phyloP scores from a whole-genome alignment of 2,329 filamentous ascomycete species.

The Ambrosiella beaveri region DNA sequence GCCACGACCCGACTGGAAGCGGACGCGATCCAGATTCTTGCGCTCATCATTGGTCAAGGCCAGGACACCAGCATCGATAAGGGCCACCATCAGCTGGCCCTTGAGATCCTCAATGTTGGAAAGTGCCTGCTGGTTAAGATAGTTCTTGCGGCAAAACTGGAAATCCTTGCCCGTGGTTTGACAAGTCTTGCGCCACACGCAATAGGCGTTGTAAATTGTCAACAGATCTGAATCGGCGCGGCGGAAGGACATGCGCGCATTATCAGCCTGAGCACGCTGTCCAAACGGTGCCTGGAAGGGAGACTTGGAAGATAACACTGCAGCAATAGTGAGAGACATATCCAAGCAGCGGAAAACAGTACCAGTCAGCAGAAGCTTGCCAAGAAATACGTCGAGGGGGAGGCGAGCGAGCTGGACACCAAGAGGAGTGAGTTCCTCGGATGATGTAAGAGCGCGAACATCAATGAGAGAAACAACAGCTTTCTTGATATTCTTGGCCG shows the following conservation, averaged over 20 bases:
- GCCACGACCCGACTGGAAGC: constrained; percentile 35
- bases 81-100: constrained; percentile 67
- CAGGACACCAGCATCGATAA: constrained; percentile 74
- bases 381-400: constrained; percentile 83
- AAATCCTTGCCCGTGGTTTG: constrained; percentile 56
- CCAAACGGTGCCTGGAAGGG: constrained; percentile 81
- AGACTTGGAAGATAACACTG: constrained; percentile 85
- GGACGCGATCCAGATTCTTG: constrained; percentile 46
- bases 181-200: constrained; percentile 72
- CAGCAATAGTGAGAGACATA: constrained; percentile 77
- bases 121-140: constrained; percentile 73
- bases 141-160: constrained; percentile 89
- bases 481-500: constrained; percentile 76
- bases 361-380: constrained; percentile 78
- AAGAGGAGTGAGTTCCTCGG: constrained; percentile 72
- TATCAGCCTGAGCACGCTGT: constrained; percentile 64
- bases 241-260: constrained; percentile 60
- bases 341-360: constrained; percentile 82
- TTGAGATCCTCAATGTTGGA: constrained; percentile 91
- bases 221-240: constrained; percentile 80
- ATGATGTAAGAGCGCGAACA: constrained; percentile 66
- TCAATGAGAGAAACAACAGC: constrained; percentile 88
- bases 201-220: constrained; percentile 87
- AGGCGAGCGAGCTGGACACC: constrained; percentile 75
- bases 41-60: constrained; percentile 58